Conservation (phyloP, 2,329 filamentous ascomycete species). For the Elsinoe fawcettii region DNA sequence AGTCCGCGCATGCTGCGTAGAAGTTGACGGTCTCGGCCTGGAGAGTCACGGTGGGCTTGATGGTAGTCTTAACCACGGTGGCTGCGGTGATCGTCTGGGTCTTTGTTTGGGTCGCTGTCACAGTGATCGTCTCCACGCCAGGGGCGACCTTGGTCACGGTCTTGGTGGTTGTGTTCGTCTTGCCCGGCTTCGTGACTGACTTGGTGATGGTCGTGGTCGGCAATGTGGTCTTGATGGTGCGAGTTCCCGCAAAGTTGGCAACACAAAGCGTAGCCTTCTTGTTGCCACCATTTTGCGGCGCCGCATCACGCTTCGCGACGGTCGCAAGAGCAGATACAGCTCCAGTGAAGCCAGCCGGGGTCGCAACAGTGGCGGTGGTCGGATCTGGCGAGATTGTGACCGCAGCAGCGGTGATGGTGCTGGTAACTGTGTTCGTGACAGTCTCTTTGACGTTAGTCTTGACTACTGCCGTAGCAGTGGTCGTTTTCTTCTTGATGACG, state of each 20-base stretch:
- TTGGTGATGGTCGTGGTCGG: conserved; percentile 1
- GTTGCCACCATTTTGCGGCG: background rate
- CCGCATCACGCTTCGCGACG: background rate
- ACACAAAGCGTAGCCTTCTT: conserved; percentile 2
- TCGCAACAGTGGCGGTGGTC: background rate
- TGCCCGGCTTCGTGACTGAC: conserved; percentile 1
- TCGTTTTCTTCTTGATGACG: background rate
- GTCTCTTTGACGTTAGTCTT: background rate
- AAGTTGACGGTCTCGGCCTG: background rate
- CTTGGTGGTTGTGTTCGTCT: background rate
- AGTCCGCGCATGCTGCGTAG: conserved; percentile 3
- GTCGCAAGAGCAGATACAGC: background rate
- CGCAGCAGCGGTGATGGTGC: background rate
- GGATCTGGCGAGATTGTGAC: conserved; percentile 8
- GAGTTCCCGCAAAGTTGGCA: background rate
- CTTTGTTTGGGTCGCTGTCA: background rate
- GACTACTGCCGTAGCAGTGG: background rate
- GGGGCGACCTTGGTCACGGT: background rate
- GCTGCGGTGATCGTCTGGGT: background rate
- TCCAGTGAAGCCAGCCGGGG: conserved; percentile 6
- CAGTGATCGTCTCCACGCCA: background rate
- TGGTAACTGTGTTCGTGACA: background rate
- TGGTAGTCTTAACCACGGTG: background rate
- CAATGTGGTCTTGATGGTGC: background rate
- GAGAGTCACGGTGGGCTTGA: conserved; percentile 7